Base-by-base conservation (phyloP, 1,284 basidiomycete genomes). In the Ganoderma lucidum region DNA sequence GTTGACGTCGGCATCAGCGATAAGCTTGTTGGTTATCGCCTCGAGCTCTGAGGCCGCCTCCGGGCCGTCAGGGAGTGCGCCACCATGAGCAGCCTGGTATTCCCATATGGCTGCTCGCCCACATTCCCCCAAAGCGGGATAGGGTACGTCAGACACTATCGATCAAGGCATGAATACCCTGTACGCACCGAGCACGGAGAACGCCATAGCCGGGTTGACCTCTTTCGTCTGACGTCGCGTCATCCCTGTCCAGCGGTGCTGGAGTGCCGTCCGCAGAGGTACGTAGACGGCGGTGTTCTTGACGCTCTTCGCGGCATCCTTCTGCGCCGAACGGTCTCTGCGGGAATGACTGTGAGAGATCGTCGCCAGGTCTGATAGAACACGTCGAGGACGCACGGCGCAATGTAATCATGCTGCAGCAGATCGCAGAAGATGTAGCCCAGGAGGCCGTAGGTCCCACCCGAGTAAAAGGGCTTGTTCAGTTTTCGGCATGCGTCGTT, bases 401-500 rank as follows among this genome's bases (percentile, higher is more conserved):
- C 84, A 71, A 98, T 88, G 79, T 93, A 97, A 73, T 95, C 90
- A 78, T 97, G 96, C 56, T 87, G 84, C 67, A 96, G 86, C 61
- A 99, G 86, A 79, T 99, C 97, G 70, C 95, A 94, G 79, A 99
- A 98, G 75, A 97, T 94, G 81, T 94, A 99, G 6, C 97, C 98
- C 62, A 92, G 85, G 70, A 97, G 85, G n/a, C 97, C 97, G 79
- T 95, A 96, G 14, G 93, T 92, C 10, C 93, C 93, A 0, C 96
- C 94, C 23, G 92, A 90, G 77, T 98, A 99, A 80, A 99, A 94
- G 17, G 93, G 91, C 72, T 91, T 94, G 41, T 84, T 82, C 64
- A 88, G 84, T 66, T 85, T 84, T 71, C 96, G 87, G 76, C 95
- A 94, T 17, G 89, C 86, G 51, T 88, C 86, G 80, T 98, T 96